These are phyloP conservation scores for Phaeosphaeriaceae sp. DNA, from an alignment of 2,329 filamentous ascomycete species.

Conservation along the genomic window DNA sequence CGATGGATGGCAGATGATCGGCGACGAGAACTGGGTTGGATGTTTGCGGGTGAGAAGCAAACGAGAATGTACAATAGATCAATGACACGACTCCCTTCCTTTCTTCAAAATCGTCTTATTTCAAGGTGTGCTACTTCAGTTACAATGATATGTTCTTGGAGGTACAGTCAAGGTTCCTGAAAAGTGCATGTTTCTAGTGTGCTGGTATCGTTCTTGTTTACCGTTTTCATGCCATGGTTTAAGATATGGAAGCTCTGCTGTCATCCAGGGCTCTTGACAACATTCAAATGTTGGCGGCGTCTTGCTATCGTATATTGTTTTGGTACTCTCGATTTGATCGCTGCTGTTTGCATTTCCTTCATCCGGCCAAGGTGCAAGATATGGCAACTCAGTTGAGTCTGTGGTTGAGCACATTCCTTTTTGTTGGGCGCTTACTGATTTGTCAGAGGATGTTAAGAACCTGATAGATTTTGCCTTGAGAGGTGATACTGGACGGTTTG, in stretches of 20 bases:
- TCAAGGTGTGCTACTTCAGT: too few species aligned
- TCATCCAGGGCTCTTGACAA: background rate
- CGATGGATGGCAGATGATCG: too few species aligned
- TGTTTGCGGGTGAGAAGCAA: too few species aligned
- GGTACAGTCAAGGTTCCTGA: too few species aligned
- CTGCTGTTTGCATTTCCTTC: background rate
- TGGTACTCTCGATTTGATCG: background rate
- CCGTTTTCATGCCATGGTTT: background rate
- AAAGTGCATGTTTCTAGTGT: background rate
- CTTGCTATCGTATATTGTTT: background rate
- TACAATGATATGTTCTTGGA: too few species aligned
- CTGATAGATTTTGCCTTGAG: too few species aligned
- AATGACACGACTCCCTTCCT: too few species aligned
- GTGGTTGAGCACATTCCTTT: background rate
- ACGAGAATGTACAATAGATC: too few species aligned
- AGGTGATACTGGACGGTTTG: too few species aligned
- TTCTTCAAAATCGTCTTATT: too few species aligned
- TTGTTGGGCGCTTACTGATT: background rate
- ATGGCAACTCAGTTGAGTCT: background rate
- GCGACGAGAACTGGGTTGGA: too few species aligned
- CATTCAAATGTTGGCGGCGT: background rate
- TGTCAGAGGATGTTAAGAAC: too few species aligned
- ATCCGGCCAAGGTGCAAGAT: background rate
- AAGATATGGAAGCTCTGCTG: slow-evolving; percentile 3
- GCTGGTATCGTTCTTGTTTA: background rate